These are phyloP conservation scores for Tolypocladium cylindrosporum DNA, from an alignment of 2,329 filamentous ascomycete species.

Conservation along the genomic window DNA sequence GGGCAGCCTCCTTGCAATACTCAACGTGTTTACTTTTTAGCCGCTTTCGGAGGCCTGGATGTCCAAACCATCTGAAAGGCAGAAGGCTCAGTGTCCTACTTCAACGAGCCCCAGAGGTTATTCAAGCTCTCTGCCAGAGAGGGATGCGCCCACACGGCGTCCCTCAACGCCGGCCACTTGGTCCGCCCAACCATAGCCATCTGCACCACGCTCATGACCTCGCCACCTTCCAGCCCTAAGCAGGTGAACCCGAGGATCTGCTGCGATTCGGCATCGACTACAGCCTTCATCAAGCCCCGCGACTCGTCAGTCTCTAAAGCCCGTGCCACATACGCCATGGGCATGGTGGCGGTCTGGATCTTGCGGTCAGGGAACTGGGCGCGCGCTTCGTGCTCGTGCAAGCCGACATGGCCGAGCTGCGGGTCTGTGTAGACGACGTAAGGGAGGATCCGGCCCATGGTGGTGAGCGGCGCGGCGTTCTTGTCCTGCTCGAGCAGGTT, in stretches of 20 bases:
- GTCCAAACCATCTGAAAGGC: neutral
- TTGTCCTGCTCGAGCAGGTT: constrained; percentile 24
- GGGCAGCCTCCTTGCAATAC: too few species aligned
- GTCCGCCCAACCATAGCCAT: constrained; percentile 39
- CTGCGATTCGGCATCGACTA: constrained; percentile 34
- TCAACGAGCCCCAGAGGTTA: constrained; percentile 35
- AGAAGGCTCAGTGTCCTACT: constrained; percentile 10
- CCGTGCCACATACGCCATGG: constrained; percentile 39
- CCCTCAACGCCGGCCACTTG: constrained; percentile 32
- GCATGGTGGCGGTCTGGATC: constrained; percentile 36
- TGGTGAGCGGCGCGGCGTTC: neutral
- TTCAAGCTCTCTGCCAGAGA: constrained; percentile 40
- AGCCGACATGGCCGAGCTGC: constrained; percentile 40
- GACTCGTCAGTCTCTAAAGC: constrained; percentile 41
- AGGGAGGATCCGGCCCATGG: constrained; percentile 15
- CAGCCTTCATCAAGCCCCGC: constrained; percentile 42
- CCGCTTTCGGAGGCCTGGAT: neutral
- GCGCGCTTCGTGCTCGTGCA: constrained; percentile 28
- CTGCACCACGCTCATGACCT: constrained; percentile 43
- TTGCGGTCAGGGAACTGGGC: constrained; percentile 12
- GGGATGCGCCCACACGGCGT: constrained; percentile 40
- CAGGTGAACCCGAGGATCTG: constrained; percentile 43
- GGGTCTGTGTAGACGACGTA: constrained; percentile 44
- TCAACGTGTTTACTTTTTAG: too few species aligned
- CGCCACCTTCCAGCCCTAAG: constrained; percentile 39